These are phyloP conservation scores for Malassezia slooffiae DNA, from an alignment of 1,284 basidiomycete species.

Conservation along the genomic window DNA sequence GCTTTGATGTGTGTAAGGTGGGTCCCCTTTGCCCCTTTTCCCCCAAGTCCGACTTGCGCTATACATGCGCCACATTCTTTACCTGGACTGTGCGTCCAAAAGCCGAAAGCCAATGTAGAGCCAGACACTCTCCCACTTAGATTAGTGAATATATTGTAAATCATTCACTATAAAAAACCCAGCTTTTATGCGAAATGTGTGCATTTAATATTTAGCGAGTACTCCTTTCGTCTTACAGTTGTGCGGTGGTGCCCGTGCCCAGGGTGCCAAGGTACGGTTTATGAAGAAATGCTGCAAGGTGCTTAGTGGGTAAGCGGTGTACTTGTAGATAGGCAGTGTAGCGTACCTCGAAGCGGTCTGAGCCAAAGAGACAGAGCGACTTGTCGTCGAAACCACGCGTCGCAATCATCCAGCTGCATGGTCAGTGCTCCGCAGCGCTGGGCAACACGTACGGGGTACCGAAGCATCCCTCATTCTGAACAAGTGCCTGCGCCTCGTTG, in stretches of 20 bases:
- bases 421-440: not conserved
- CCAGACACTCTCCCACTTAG: too few relatives aligned
- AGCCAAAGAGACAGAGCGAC: not conserved
- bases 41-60: too few relatives aligned
- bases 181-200: too few relatives aligned
- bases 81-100: too few relatives aligned
- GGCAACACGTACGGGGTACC: slow-evolving; percentile 9
- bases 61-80: too few relatives aligned
- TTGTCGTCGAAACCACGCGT: not conserved
- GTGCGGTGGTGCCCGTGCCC: slow-evolving; percentile 3
- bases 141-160: too few relatives aligned
- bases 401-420: slow-evolving; percentile 1
- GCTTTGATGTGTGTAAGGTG: too few relatives aligned
- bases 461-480: slow-evolving; percentile 3
- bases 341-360: slow-evolving; percentile 2
- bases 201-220: not conserved
- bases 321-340: too few relatives aligned
- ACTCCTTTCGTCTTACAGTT: not conserved
- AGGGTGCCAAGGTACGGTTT: slow-evolving; percentile 4
- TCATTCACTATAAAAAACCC: too few relatives aligned
- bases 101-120: too few relatives aligned
- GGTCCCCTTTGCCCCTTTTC: too few relatives aligned
- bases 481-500: not conserved
- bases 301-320: not conserved
- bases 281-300: slow-evolving; percentile 7